Evolutionary conservation across 257 asterid genomes (phyloP), one percentile per base, ranked within the genome.

Genomic region (Nicotiana paniculata): DNA sequence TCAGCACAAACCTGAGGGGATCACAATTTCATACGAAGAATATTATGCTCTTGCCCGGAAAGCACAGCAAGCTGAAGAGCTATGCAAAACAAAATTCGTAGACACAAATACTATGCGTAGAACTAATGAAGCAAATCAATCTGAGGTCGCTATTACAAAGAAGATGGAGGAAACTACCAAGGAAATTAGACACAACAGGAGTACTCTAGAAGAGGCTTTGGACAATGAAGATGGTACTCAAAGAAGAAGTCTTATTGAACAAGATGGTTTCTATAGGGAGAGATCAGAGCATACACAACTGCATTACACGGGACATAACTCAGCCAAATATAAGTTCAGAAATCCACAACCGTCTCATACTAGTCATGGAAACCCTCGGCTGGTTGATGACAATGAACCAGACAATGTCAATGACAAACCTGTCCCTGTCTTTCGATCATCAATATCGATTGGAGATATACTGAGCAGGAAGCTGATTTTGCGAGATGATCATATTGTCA

Each of bases 21-120:
- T 92, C 12, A 93, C 97, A 6, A 92, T 93, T 30, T 87, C 98
- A 6, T 89, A 86, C 64, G 96, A 92, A 64, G 97, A 93, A 86
- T 93, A 91, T 80, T 83, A 84, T 17, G 83, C 88, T 54, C 98
- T 95, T 10, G 84, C 89, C 4, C 89, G 72, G 15, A 93, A 86
- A 79, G 97, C 95, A 0, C 89, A 88, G 53, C 91, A 83, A 65
- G 92, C 89, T 33, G 94, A 95, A 51, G 91, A 88, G 24, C 80
- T 86, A 1, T 92, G 91, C 83, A 93, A 88, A 82, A 94, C 96
- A 37, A 92, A 94, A 68, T 92, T 91, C 79, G 81, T 93, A 17
- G 95, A 92, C 81, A 77, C 84, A 3, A 82, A 84, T 48, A 85
- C 83, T 28, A 63, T 39, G 6, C 63, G 46, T 26, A 82, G 48